phyloP scores from a whole-genome alignment of 371 early-diverging fungal species.

The Hamiltosporidium magnivora region DNA sequence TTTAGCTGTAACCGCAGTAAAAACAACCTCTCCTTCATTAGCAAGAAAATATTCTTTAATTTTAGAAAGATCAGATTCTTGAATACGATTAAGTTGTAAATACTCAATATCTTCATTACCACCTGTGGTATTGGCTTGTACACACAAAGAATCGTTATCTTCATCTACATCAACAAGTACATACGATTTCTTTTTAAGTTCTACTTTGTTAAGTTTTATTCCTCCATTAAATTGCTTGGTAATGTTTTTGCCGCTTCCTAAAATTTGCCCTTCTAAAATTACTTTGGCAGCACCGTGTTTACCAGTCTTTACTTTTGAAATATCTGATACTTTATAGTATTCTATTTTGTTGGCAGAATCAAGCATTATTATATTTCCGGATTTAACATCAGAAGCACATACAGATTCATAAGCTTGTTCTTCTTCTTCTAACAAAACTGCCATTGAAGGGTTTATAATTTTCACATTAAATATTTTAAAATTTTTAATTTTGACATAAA shows the following conservation, averaged over 20 bases:
- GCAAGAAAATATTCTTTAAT: background rate
- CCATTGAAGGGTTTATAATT: too few relatives aligned
- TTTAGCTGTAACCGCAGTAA: too few relatives aligned
- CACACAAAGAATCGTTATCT: constrained; percentile 1
- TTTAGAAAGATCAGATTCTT: background rate
- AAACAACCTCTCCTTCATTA: too few relatives aligned
- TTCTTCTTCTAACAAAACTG: background rate
- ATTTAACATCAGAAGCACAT: background rate
- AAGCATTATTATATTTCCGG: background rate
- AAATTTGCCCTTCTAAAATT: constrained; percentile 15
- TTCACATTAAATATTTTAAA: too few relatives aligned
- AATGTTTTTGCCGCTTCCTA: constrained; percentile 10
- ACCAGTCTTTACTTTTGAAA: constrained; percentile 47
- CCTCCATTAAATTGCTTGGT: constrained; percentile 6
- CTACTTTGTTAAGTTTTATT: background rate
- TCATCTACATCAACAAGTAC: constrained; percentile 3
- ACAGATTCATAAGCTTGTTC: background rate
- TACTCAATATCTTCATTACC: background rate
- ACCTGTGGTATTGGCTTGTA: background rate
- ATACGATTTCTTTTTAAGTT: background rate
- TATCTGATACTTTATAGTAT: constrained; percentile 25
- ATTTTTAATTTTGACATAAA: too few relatives aligned
- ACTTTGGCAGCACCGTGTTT: constrained; percentile 56
- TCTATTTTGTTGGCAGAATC: background rate
- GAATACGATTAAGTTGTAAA: background rate